Evolutionary conservation across 164 flowering plant genomes (phyloP), one percentile per base, ranked within the genome.

Genomic region (Paratinospora sagittata): DNA sequence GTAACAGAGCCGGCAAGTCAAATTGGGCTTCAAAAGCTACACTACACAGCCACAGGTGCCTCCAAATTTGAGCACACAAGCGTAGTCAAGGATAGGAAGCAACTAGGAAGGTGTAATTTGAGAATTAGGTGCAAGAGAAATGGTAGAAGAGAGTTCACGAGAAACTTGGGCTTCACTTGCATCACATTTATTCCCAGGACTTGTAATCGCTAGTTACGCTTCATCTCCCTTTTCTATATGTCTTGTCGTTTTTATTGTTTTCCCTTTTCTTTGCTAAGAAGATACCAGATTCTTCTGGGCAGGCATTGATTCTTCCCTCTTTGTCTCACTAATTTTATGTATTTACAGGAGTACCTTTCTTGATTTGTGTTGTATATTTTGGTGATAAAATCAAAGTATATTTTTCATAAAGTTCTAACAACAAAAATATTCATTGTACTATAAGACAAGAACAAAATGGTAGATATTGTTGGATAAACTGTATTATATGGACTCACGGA

Each of bases 121-220:
- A n/a, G 60, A 55, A 55, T 55, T 55, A 55, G 9, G 60, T 13
- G 60, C 47, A 14, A 9, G 47, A 43, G 9, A 19, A n/a, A 17
- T 0, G 23, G 19, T 30, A 30, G 34, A 30, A 11, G 69, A 74
- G 57, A 63, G 63, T 24, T 78, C 80, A 78, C 77, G 80, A 78
- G 80, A 78, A 64, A n/a, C 80, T 74, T 73, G 79, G 70, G 55
- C 14, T 17, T 27, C 45, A 10, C 9, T 30, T 3, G 11, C 27
- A 0, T 36, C n/a, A 62, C 1, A 57, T 58, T 21, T 34, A 47
- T 49, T 69, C 67, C 19, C 67, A 30, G 4, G 3, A 30, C 34
- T 30, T 4, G 2, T 30, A 30, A 30, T 30, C 34, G 4, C 34
- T 30, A 30, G 4, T 30, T 30, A 34, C 62, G 0, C 27, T 58